Percentiles rank a stretch among this genome's conserved stretches.
phyloP scores from a whole-genome alignment of 2,329 filamentous ascomycete species.

The Bisporella sp. region DNA sequence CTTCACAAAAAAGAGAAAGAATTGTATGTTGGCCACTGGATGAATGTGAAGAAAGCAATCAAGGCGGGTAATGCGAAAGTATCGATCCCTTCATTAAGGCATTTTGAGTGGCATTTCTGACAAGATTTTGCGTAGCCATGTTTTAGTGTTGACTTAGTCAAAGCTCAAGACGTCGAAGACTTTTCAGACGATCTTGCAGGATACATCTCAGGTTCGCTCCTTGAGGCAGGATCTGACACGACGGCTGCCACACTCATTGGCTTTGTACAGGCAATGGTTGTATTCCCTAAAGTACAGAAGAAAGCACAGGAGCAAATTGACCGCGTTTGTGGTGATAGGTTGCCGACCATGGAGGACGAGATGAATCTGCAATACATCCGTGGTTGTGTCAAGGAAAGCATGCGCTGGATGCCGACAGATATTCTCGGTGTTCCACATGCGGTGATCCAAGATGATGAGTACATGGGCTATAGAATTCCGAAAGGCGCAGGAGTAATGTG shows the following conservation, averaged over 20 bases:
- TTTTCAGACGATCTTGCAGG: conserved; percentile 20
- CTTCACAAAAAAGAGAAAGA: conserved; percentile 37
- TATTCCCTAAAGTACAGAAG: conserved; percentile 33
- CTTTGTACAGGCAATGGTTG: conserved; percentile 30
- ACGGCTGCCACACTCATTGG: conserved; percentile 26
- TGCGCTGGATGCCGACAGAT: conserved; percentile 20
- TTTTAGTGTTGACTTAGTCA: conserved; percentile 8
- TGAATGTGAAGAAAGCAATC: background rate
- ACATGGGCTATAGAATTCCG: conserved; percentile 38
- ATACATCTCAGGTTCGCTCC: conserved; percentile 25
- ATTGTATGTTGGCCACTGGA: conserved; percentile 31
- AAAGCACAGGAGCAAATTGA: conserved; percentile 37
- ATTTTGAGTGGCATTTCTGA: background rate
- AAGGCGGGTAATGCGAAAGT: conserved; percentile 2
- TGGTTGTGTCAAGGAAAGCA: conserved; percentile 32
- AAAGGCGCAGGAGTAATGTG: conserved; percentile 36
- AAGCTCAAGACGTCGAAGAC: conserved; percentile 11
- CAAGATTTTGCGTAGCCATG: conserved; percentile 1
- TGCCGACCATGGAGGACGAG: conserved; percentile 31
- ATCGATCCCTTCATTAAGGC: background rate
- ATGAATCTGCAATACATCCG: conserved; percentile 35
- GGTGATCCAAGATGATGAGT: conserved; percentile 33
- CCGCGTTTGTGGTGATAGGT: conserved; percentile 29
- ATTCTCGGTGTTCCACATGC: conserved; percentile 34
- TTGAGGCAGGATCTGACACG: conserved; percentile 33